A percentile compares a stretch with the other conserved stretches of the same genome.
Evolutionary conservation across 2,329 filamentous ascomycete species (phyloP).

Genomic region (Cladosporium sp.): DNA sequence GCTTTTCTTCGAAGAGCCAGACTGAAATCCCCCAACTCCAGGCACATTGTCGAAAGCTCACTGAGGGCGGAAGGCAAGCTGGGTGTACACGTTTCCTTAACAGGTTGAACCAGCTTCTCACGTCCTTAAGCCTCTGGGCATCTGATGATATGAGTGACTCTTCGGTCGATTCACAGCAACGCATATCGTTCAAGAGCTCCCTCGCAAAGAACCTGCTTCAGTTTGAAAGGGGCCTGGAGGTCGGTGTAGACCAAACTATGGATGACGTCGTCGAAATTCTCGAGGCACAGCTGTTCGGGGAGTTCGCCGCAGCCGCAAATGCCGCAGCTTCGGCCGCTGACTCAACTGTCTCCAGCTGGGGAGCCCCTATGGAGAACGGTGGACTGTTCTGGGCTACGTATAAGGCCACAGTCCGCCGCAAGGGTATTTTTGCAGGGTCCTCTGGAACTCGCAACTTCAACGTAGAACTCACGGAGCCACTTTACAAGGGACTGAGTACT

Average conservation of each 20-base stretch:
- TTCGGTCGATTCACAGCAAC: slow-evolving; percentile 37
- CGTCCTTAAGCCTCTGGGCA: slow-evolving; percentile 48
- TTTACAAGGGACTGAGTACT: slow-evolving; percentile 36
- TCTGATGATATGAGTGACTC: slow-evolving; percentile 37
- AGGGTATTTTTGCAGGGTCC: slow-evolving; percentile 41
- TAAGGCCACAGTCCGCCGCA: slow-evolving; percentile 48
- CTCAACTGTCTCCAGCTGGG: slow-evolving; percentile 31
- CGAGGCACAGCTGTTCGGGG: slow-evolving; percentile 42
- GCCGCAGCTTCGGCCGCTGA: slow-evolving; percentile 34
- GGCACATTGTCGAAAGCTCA: slow-evolving; percentile 53
- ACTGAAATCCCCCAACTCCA: slow-evolving; percentile 55
- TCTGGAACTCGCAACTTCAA: slow-evolving; percentile 39
- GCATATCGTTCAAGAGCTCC: slow-evolving; percentile 32
- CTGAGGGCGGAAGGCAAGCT: slow-evolving; percentile 42
- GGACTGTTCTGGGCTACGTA: slow-evolving; percentile 50
- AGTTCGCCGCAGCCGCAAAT: slow-evolving; percentile 35
- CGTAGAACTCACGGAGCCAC: slow-evolving; percentile 32
- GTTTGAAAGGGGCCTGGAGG: slow-evolving; percentile 39
- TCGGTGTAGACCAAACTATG: slow-evolving; percentile 35
- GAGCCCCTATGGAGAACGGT: slow-evolving; percentile 35
- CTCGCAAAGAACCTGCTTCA: slow-evolving; percentile 35
- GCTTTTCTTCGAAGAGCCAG: slow-evolving; percentile 48
- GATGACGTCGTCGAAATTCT: slow-evolving; percentile 36
- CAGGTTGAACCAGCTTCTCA: slow-evolving; percentile 45
- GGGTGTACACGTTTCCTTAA: slow-evolving; percentile 47